Evolutionary conservation across 352 stramenopile species (phyloP).

Genomic region (Phytopythium delawarense): DNA sequence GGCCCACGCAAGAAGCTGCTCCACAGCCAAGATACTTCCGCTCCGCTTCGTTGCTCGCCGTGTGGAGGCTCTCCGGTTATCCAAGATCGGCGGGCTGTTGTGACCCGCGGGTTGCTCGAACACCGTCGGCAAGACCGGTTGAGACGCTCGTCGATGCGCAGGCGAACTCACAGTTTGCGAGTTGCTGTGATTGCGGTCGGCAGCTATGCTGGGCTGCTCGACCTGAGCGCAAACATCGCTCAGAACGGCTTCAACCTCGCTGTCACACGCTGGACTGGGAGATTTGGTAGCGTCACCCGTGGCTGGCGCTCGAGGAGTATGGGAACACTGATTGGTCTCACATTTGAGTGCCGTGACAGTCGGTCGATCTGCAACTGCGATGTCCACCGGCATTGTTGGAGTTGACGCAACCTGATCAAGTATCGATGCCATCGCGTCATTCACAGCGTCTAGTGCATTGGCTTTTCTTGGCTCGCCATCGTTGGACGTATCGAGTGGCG

Average conservation of each 20-base stretch:
- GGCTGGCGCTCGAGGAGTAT: neutral
- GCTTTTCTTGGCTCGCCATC: neutral
- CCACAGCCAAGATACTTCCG: constrained; percentile 1
- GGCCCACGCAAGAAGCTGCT: constrained; percentile 6
- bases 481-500: neutral
- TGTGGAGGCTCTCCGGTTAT: neutral
- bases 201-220: neutral
- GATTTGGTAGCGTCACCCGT: neutral
- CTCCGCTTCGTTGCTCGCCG: constrained; percentile 1
- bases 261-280: neutral
- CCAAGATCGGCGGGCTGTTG: neutral
- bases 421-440: neutral
- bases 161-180: neutral
- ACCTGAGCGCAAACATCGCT: neutral
- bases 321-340: neutral
- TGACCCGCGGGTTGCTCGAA: neutral
- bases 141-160: neutral
- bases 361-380: neutral
- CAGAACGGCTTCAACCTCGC: neutral
- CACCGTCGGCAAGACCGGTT: neutral
- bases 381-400: neutral
- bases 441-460: neutral
- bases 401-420: neutral
- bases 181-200: neutral
- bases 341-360: neutral